Evolutionary conservation across 768 basidiomycete genomes (phyloP).

Genomic region (Gelatoporia subvermispora): DNA sequence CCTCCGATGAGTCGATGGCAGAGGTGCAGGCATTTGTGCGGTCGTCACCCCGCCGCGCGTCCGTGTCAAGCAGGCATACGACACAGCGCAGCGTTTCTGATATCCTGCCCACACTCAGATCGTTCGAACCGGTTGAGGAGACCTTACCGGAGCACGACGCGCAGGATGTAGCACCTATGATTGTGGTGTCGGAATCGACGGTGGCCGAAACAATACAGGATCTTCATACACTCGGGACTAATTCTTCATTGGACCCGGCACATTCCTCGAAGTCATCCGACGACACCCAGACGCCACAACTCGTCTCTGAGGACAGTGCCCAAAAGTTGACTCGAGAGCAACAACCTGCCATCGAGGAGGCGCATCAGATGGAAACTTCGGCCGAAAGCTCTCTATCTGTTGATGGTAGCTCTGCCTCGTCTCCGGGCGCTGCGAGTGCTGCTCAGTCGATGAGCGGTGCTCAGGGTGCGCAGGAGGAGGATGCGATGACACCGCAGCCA

Average conservation of each 20-base stretch:
- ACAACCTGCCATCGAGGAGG: too few relatives aligned
- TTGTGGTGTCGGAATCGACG: not conserved
- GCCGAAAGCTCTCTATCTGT: not conserved
- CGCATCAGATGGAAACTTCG: not conserved
- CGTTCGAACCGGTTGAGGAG: not conserved
- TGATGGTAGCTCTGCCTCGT: too few relatives aligned
- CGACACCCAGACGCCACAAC: too few relatives aligned
- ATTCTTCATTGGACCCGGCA: too few relatives aligned
- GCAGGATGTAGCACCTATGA: not conserved
- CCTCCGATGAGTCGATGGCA: not conserved
- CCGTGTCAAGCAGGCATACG: not conserved
- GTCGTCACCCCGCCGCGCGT: not conserved
- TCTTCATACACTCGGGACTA: too few relatives aligned
- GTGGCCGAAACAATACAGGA: not conserved
- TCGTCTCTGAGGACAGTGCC: too few relatives aligned
- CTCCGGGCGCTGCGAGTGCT: too few relatives aligned
- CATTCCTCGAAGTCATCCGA: too few relatives aligned
- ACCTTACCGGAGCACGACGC: not conserved
- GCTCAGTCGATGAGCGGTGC: too few relatives aligned
- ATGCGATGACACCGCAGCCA: not conserved
- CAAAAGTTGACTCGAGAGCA: too few relatives aligned
- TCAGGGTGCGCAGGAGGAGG: constrained; percentile 1
- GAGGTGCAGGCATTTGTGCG: not conserved
- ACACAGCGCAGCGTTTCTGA: constrained; percentile 15
- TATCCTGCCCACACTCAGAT: constrained; percentile 1